Conservation (phyloP, 441 rosid species). For the Pelargonium citronellum region DNA sequence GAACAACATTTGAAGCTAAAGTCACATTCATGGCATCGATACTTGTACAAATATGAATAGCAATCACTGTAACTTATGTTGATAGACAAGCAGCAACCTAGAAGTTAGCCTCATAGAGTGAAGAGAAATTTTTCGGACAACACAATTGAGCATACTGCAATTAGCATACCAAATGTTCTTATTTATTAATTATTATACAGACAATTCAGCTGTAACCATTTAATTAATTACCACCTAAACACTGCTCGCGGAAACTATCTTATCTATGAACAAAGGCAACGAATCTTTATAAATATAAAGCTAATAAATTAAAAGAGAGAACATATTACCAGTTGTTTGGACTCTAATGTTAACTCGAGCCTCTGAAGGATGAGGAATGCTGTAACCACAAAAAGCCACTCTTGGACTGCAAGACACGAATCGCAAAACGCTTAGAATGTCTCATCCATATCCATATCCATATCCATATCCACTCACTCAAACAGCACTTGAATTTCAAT, state of each 20-base stretch:
- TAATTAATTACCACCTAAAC: too few species aligned
- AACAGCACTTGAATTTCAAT: background rate
- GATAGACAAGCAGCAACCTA: too few species aligned
- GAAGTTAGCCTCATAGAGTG: too few species aligned
- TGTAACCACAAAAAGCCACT: conserved; percentile 53
- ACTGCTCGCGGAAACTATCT: background rate
- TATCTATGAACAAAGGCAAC: too few species aligned
- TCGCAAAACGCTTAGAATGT: conserved; percentile 8
- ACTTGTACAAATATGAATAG: background rate
- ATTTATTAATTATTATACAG: too few species aligned
- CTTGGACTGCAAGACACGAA: conserved; percentile 39
- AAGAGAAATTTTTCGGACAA: too few species aligned
- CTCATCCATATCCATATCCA: too few species aligned
- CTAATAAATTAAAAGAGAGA: background rate
- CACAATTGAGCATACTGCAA: too few species aligned
- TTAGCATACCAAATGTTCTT: too few species aligned
- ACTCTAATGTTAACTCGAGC: conserved; percentile 71
- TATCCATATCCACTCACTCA: background rate
- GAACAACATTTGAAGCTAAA: background rate
- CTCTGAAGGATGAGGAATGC: conserved; percentile 90
- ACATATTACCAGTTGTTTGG: conserved; percentile 72
- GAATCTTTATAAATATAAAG: too few species aligned
- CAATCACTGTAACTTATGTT: too few species aligned
- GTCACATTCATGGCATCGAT: background rate
- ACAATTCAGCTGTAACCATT: too few species aligned